Percentiles rank a stretch among this genome's conserved stretches.
Evolutionary conservation across 768 basidiomycete species (phyloP).

Genomic region (Macrolepiota albuminosa): DNA sequence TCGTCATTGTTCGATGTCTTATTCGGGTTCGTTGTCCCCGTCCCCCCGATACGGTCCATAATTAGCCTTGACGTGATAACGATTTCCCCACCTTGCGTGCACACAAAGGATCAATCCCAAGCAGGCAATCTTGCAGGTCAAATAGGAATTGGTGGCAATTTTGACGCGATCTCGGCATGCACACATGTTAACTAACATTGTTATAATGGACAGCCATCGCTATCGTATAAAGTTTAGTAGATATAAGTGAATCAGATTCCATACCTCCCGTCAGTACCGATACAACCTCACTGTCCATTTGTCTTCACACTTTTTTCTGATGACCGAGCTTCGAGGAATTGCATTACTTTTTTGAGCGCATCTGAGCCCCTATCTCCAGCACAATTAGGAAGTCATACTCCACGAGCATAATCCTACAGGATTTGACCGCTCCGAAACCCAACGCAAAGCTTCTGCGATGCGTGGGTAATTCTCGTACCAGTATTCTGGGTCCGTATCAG

Average conservation of each 20-base stretch:
- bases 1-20: slow-evolving; percentile 27
- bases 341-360: slow-evolving; percentile 27
- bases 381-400: slow-evolving; percentile 43
- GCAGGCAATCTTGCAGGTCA: slow-evolving; percentile 37
- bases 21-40: slow-evolving; percentile 27
- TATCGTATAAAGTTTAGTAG: slow-evolving; percentile 12
- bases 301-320: slow-evolving; percentile 6
- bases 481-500: slow-evolving; percentile 25
- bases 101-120: slow-evolving; percentile 34
- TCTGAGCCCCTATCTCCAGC: slow-evolving; percentile 28
- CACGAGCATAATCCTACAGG: slow-evolving; percentile 34
- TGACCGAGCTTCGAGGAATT: slow-evolving; percentile 21
- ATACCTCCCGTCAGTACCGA: slow-evolving; percentile 39
- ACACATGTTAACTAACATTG: slow-evolving; percentile 21
- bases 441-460: slow-evolving; percentile 35
- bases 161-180: slow-evolving; percentile 24
- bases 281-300: slow-evolving; percentile 30
- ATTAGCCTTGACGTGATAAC: slow-evolving; percentile 37
- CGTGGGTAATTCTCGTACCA: slow-evolving; percentile 33
- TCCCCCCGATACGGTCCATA: slow-evolving; percentile 38
- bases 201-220: slow-evolving; percentile 29
- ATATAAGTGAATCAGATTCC: slow-evolving; percentile 3
- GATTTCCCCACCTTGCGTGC: slow-evolving; percentile 24
- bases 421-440: slow-evolving; percentile 20
- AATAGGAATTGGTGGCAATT: slow-evolving; percentile 22